Conservation (phyloP, 257 asterid genomes). For the Ligustrum vulgare region DNA sequence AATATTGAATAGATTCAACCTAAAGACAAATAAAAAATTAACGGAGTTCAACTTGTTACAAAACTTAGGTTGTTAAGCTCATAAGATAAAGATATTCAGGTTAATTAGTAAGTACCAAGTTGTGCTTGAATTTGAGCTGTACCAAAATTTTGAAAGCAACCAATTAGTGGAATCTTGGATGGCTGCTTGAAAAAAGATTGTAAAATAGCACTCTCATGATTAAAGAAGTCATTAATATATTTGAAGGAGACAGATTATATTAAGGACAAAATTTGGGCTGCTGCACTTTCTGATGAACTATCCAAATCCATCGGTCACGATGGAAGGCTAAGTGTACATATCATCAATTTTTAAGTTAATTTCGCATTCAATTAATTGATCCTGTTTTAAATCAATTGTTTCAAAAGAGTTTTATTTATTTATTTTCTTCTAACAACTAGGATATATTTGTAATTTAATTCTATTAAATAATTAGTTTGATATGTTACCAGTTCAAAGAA, state of each 20-base stretch:
- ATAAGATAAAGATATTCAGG: no score
- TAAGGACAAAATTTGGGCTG: background rate
- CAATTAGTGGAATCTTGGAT: background rate
- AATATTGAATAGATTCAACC: no score
- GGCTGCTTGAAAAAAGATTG: background rate
- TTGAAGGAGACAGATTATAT: background rate
- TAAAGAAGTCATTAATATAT: background rate
- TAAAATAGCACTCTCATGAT: background rate
- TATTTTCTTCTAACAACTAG: background rate
- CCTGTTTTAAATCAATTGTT: background rate
- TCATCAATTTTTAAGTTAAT: background rate
- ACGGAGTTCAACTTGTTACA: background rate
- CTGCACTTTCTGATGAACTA: background rate
- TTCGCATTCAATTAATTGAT: background rate
- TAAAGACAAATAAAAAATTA: background rate
- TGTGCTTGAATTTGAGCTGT: background rate
- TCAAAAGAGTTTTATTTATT: background rate
- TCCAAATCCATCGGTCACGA: background rate
- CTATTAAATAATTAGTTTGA: no score
- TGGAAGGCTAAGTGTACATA: background rate
- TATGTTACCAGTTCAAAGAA: no score
- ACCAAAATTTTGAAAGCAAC: background rate
- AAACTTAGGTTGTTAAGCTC: background rate
- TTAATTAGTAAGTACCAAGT: no score
- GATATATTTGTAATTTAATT: no score